These are phyloP conservation scores for Leishmania mexicana DNA, from an alignment of 208 protist species.

Conservation along the genomic window DNA sequence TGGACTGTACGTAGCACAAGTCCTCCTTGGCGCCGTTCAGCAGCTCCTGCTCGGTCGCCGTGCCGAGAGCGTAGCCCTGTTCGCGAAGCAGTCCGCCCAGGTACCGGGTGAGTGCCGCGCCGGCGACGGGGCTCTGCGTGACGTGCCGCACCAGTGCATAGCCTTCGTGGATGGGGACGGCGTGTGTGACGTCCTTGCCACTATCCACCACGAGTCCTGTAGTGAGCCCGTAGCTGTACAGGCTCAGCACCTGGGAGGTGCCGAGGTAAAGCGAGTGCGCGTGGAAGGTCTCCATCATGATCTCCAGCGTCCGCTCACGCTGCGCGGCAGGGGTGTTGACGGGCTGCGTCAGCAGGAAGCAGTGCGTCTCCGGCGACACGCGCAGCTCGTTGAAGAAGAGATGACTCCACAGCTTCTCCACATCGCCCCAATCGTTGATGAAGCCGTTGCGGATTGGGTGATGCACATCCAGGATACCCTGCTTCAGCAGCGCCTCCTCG, in stretches of 20 bases:
- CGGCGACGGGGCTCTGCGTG: conserved; percentile 72
- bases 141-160: conserved; percentile 92
- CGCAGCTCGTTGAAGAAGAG: conserved; percentile 92
- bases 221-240: conserved; percentile 94
- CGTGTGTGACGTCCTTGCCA: conserved; percentile 80
- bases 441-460: conserved; percentile 79
- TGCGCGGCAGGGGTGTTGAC: conserved; percentile 81
- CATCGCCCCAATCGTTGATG: conserved; percentile 91
- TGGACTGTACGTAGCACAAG: conserved; percentile 81
- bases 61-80: conserved; percentile 91
- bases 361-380: conserved; percentile 90
- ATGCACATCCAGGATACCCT: conserved; percentile 75
- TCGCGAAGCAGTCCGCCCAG: conserved; percentile 62
- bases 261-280: conserved; percentile 92
- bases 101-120: conserved; percentile 84
- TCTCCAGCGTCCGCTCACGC: conserved; percentile 90
- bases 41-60: conserved; percentile 85
- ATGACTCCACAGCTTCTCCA: conserved; percentile 93
- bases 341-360: conserved; percentile 87
- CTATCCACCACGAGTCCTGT: conserved; percentile 95
- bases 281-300: conserved; percentile 96
- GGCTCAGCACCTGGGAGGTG: conserved; percentile 89
- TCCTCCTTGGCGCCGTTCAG: conserved; percentile 92
- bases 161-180: conserved; percentile 94
- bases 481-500: conserved; percentile 83